These are phyloP conservation scores for Ceratocystiopsis minuta DNA, from an alignment of 2,329 filamentous ascomycete genomes.

Conservation along the genomic window DNA sequence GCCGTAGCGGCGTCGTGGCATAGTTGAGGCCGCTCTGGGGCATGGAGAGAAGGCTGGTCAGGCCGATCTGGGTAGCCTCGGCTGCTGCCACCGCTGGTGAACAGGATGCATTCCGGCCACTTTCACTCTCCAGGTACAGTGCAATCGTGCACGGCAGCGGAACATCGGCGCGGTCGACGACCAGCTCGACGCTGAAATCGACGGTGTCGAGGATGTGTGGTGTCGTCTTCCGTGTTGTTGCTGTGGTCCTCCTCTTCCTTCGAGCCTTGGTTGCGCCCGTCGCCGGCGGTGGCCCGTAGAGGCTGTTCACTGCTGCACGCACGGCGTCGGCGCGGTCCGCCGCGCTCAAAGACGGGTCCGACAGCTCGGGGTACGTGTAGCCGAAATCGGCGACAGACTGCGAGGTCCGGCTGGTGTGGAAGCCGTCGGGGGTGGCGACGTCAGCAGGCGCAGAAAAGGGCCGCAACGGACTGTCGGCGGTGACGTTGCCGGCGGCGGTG, in stretches of 20 bases:
- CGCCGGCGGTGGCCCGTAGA: slow-evolving; percentile 21
- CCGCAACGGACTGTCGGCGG: slow-evolving; percentile 26
- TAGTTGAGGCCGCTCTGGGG: slow-evolving; percentile 17
- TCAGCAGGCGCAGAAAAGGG: slow-evolving; percentile 24
- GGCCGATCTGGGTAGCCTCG: slow-evolving; percentile 12
- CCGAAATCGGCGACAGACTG: slow-evolving; percentile 17
- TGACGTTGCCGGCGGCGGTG: slow-evolving; percentile 23
- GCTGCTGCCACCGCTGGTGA: not conserved
- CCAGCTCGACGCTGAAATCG: slow-evolving; percentile 20
- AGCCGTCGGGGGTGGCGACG: slow-evolving; percentile 12
- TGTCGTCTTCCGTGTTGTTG: not conserved
- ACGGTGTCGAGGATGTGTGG: not conserved
- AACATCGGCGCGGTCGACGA: slow-evolving; percentile 20
- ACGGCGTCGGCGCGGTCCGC: slow-evolving; percentile 44
- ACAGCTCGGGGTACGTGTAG: slow-evolving; percentile 24
- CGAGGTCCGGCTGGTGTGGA: slow-evolving; percentile 24
- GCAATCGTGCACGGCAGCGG: slow-evolving; percentile 20
- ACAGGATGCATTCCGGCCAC: not conserved
- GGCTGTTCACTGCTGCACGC: slow-evolving; percentile 36
- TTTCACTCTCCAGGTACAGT: slow-evolving; percentile 12
- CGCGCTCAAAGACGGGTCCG: slow-evolving; percentile 30
- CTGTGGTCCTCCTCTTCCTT: not conserved
- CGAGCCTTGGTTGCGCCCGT: not conserved
- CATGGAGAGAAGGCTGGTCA: slow-evolving; percentile 19
- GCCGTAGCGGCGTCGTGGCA: slow-evolving; percentile 17